These are phyloP conservation scores for Penicillium coffeae DNA, from an alignment of 495 filamentous ascomycete genomes.

Conservation along the genomic window DNA sequence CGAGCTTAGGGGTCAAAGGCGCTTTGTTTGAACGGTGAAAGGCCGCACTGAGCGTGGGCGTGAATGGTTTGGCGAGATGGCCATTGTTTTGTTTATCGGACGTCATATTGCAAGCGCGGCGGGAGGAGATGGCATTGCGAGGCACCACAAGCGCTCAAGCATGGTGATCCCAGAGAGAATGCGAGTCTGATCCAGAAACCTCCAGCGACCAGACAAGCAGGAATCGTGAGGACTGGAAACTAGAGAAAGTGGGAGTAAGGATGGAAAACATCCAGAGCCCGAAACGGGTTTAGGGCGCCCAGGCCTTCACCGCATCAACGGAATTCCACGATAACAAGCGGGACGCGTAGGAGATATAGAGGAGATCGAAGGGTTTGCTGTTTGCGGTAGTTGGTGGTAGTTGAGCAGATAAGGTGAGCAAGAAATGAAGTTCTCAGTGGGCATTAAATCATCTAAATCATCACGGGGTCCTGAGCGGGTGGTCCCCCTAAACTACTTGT, in stretches of 20 bases:
- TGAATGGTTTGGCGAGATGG: slow-evolving; percentile 44
- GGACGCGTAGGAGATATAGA: not conserved
- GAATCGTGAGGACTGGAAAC: not conserved
- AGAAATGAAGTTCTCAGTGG: too few species aligned
- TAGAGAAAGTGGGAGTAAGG: slow-evolving; percentile 10
- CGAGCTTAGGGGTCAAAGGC: slow-evolving; percentile 50
- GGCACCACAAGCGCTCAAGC: slow-evolving; percentile 29
- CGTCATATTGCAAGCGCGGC: slow-evolving; percentile 43
- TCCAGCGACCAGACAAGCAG: not conserved
- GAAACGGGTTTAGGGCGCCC: slow-evolving; percentile 23
- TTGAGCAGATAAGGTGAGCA: too few species aligned
- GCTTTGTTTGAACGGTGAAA: slow-evolving; percentile 38
- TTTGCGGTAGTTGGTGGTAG: too few species aligned
- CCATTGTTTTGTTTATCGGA: slow-evolving; percentile 52
- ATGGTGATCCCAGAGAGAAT: slow-evolving; percentile 31
- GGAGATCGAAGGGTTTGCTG: not conserved
- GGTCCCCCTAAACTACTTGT: too few species aligned
- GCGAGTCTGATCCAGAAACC: not conserved
- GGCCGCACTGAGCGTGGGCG: slow-evolving; percentile 47
- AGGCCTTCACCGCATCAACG: slow-evolving; percentile 26
- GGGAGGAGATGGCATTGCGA: slow-evolving; percentile 42
- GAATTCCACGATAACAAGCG: slow-evolving; percentile 9
- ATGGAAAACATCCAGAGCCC: slow-evolving; percentile 22
- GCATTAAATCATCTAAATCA: too few species aligned
- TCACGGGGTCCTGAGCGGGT: too few species aligned